Evolutionary conservation across 345 rosid genomes (phyloP).

Genomic region (Hibiscus tridactylites): DNA sequence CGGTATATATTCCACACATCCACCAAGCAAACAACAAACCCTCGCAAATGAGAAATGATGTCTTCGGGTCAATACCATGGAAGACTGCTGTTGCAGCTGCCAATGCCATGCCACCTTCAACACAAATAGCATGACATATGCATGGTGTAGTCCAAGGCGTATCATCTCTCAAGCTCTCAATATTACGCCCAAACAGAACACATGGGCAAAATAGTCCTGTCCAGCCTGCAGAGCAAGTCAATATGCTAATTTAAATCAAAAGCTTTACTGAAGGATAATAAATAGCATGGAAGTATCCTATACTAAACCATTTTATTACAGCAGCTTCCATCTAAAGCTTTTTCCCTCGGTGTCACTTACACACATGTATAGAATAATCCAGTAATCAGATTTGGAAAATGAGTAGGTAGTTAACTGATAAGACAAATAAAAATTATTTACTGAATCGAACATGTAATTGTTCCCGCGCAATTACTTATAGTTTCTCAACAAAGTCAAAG

Average conservation of each 20-base stretch:
- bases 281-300: background rate
- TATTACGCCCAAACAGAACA: slow-evolving; percentile 79
- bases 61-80: slow-evolving; percentile 70
- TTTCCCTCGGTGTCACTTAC: background rate
- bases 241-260: background rate
- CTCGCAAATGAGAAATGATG: slow-evolving; percentile 77
- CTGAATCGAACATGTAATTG: too few relatives aligned
- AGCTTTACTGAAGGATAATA: background rate
- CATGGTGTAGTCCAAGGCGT: slow-evolving; percentile 82
- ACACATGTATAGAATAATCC: background rate
- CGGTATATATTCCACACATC: slow-evolving; percentile 98
- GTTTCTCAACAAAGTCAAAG: background rate
- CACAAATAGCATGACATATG: slow-evolving; percentile 67
- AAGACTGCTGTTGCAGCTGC: slow-evolving; percentile 58
- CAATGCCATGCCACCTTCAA: slow-evolving; percentile 78
- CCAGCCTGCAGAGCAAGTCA: slow-evolving; percentile 46
- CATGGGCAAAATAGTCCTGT: slow-evolving; percentile 87
- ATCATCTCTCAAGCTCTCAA: slow-evolving; percentile 75
- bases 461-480: background rate
- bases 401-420: background rate
- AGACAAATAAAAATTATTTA: background rate
- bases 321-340: background rate
- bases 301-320: background rate
- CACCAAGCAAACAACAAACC: slow-evolving; percentile 94
- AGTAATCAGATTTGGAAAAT: background rate